phyloP scores from a whole-genome alignment of 768 basidiomycete species.

The Pisolithus orientalis region DNA sequence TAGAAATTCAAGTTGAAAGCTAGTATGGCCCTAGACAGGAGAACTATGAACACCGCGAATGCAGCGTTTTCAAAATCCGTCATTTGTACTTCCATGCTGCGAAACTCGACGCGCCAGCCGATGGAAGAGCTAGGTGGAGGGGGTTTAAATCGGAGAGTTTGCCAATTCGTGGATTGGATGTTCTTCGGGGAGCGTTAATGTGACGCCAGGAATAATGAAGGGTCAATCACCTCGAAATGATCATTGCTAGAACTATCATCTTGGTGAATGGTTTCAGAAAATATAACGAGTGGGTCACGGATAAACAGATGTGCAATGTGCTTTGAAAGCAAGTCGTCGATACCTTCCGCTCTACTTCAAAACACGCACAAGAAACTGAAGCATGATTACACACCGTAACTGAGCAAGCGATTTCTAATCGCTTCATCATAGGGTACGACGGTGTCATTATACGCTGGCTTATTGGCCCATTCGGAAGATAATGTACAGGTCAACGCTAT shows the following conservation, averaged over 20 bases:
- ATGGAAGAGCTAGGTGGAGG: conserved; percentile 90
- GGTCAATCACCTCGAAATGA: conserved; percentile 80
- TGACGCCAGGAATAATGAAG: neutral
- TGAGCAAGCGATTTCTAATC: conserved; percentile 65
- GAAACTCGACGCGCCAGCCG: conserved; percentile 97
- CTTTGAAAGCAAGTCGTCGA: conserved; percentile 82
- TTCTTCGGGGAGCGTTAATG: conserved; percentile 46
- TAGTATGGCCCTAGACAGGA: conserved; percentile 90
- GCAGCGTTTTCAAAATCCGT: conserved; percentile 99
- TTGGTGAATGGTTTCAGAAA: conserved; percentile 89
- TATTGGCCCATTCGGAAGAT: conserved; percentile 81
- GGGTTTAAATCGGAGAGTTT: conserved; percentile 97
- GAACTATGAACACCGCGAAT: conserved; percentile 89
- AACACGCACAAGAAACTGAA: neutral
- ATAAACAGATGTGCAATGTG: conserved; percentile 96
- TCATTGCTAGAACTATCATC: conserved; percentile 85
- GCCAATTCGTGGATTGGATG: conserved; percentile 99
- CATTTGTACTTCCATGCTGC: conserved; percentile 98
- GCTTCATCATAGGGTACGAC: conserved; percentile 69
- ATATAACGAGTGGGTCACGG: conserved; percentile 93
- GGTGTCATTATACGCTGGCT: conserved; percentile 92
- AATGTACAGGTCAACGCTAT: conserved; percentile 91
- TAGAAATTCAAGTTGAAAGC: conserved; percentile 91
- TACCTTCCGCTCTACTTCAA: conserved; percentile 40
- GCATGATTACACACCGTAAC: conserved; percentile 49